phyloP scores from a whole-genome alignment of 2,329 filamentous ascomycete species.

The Lasiodiplodia hormozganensis region DNA sequence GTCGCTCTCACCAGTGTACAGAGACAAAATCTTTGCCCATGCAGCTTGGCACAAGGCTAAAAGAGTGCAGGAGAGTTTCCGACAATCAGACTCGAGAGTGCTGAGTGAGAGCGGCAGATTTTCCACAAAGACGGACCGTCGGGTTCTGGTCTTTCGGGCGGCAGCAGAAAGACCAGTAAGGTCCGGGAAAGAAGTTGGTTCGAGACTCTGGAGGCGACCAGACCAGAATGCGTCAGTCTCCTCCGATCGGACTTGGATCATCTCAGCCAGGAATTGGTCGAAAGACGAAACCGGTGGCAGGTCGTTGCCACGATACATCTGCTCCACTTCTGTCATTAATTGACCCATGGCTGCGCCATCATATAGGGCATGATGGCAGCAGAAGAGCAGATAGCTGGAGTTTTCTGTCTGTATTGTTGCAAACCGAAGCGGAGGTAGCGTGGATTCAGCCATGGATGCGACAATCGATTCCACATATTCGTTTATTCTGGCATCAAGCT shows the following conservation, averaged over 20 bases:
- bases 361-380: constrained; percentile 83
- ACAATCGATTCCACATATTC: constrained; percentile 54
- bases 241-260: constrained; percentile 57
- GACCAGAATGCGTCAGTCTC: constrained; percentile 72
- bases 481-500: constrained; percentile 48
- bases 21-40: constrained; percentile 71
- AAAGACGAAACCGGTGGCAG: constrained; percentile 64
- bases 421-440: constrained; percentile 47
- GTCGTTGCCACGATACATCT: constrained; percentile 54
- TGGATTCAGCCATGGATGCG: constrained; percentile 53
- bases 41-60: constrained; percentile 73
- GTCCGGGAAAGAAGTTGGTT: constrained; percentile 51
- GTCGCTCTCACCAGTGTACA: constrained; percentile 65
- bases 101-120: constrained; percentile 36
- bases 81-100: constrained; percentile 36
- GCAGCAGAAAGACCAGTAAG: constrained; percentile 39
- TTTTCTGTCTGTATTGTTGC: constrained; percentile 35
- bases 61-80: constrained; percentile 50
- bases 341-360: constrained; percentile 79
- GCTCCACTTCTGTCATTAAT: constrained; percentile 74
- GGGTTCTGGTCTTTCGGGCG: constrained; percentile 31
- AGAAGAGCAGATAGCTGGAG: constrained; percentile 52
- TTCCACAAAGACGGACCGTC: constrained; percentile 38
- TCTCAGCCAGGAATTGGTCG: constrained; percentile 67
- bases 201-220: constrained; percentile 60